Evolutionary conservation across 441 rosid species (phyloP).

Genomic region (Euphorbia celastroides): DNA sequence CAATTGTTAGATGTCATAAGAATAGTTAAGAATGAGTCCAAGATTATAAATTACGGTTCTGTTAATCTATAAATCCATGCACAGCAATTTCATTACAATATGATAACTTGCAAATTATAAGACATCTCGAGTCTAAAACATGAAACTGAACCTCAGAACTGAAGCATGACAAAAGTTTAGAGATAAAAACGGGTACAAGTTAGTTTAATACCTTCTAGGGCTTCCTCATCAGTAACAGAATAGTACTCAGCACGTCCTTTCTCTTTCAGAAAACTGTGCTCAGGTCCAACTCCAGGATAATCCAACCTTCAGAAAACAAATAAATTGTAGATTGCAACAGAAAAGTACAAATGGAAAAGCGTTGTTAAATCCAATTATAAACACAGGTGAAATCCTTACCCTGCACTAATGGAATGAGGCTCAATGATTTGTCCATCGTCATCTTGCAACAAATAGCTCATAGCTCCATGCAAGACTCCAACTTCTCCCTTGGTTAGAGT

Average conservation of each 20-base stretch:
- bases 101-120: too few relatives aligned
- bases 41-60: too few relatives aligned
- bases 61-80: too few relatives aligned
- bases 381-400: constrained; percentile 35
- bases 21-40: background rate
- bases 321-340: too few relatives aligned
- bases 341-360: background rate
- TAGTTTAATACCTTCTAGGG: constrained; percentile 77
- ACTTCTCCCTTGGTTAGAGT: constrained; percentile 79
- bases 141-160: too few relatives aligned
- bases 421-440: constrained; percentile 89
- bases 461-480: constrained; percentile 92
- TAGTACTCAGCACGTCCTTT: constrained; percentile 76
- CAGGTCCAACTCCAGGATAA: constrained; percentile 98
- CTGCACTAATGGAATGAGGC: constrained; percentile 95
- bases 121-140: too few relatives aligned
- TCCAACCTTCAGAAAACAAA: constrained; percentile 52
- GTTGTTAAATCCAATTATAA: background rate
- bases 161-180: too few relatives aligned
- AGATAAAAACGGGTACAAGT: too few relatives aligned
- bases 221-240: constrained; percentile 81
- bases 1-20: background rate
- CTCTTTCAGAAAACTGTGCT: constrained; percentile 92
- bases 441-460: constrained; percentile 91
- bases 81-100: too few relatives aligned